A percentile compares a stretch with the other conserved stretches of the same genome.
These are phyloP conservation scores for Sanghuangporus sanghuang DNA, from an alignment of 1,284 basidiomycete genomes.

Conservation along the genomic window DNA sequence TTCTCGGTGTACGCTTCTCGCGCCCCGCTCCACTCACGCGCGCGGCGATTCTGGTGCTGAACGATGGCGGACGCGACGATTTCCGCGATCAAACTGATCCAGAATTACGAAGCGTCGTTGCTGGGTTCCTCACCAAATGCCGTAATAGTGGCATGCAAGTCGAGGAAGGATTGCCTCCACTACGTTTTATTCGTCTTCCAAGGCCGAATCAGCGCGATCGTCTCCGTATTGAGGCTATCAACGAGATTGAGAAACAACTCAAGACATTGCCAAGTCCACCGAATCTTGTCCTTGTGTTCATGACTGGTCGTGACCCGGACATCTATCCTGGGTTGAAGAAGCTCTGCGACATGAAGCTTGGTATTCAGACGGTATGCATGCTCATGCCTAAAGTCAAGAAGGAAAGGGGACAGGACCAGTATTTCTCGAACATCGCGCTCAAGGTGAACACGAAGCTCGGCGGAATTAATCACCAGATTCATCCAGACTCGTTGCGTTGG, in stretches of 20 bases:
- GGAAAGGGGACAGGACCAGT: conserved; percentile 59
- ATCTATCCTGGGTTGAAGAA: conserved; percentile 31
- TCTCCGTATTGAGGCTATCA: conserved; percentile 5
- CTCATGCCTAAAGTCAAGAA: conserved; percentile 29
- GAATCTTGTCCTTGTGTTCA: conserved; percentile 11
- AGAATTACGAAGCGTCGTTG: conserved; percentile 25
- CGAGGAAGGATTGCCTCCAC: conserved; percentile 47
- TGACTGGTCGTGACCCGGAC: conserved; percentile 4
- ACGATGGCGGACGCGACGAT: conserved; percentile 8
- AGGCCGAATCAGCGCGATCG: conserved; percentile 31
- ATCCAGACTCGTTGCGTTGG: conserved; percentile 53
- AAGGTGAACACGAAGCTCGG: conserved; percentile 74
- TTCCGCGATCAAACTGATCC: conserved; percentile 46
- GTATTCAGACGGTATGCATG: conserved; percentile 30
- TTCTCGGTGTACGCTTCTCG: conserved; percentile 35
- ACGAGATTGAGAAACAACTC: conserved; percentile 1
- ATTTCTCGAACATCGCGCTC: conserved; percentile 68
- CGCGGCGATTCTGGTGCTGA: conserved; percentile 5
- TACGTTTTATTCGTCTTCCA: conserved; percentile 57
- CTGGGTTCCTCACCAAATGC: conserved; percentile 11
- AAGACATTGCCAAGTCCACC: conserved; percentile 3
- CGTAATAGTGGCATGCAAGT: conserved; percentile 9
- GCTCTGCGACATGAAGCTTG: conserved; percentile 35
- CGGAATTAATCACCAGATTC: conserved; percentile 68
- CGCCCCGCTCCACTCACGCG: neutral